These are phyloP conservation scores for Thalassia testudinum DNA, from an alignment of 116 monocot genomes.

Conservation along the genomic window DNA sequence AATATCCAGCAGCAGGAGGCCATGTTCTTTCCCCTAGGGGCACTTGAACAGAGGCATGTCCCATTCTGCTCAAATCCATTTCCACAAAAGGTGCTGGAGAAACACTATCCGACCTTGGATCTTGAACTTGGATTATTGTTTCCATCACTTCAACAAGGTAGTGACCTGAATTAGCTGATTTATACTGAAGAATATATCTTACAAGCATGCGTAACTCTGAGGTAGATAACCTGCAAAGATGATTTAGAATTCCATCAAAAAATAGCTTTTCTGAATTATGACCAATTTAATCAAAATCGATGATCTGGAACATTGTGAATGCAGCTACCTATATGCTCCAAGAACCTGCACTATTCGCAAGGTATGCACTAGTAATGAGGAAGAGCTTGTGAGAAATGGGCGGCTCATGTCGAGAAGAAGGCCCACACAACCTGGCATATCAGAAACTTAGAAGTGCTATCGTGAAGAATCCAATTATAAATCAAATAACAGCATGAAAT, in stretches of 20 bases:
- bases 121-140: slow-evolving; percentile 61
- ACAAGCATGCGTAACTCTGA: slow-evolving; percentile 76
- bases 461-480: background rate
- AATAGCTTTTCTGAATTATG: background rate
- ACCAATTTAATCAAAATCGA: background rate
- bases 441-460: background rate
- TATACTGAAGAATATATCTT: slow-evolving; percentile 75
- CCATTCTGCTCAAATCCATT: slow-evolving; percentile 90
- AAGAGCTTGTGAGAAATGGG: slow-evolving; percentile 66
- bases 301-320: background rate
- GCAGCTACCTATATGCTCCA: slow-evolving; percentile 79
- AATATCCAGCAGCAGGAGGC: slow-evolving; percentile 99
- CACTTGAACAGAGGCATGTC: slow-evolving; percentile 90
- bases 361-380: slow-evolving; percentile 72
- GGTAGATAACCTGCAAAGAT: slow-evolving; percentile 61
- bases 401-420: slow-evolving; percentile 79
- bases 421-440: slow-evolving; percentile 66
- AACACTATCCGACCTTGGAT: slow-evolving; percentile 41
- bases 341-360: slow-evolving; percentile 80
- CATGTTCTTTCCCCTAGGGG: slow-evolving; percentile 96
- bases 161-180: slow-evolving; percentile 51
- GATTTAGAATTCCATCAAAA: background rate
- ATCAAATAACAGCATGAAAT: background rate
- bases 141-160: slow-evolving; percentile 93
- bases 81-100: slow-evolving; percentile 87